Percentiles rank a stretch among this genome's conserved stretches.
These are phyloP conservation scores for Tilletiopsis washingtonensis DNA, from an alignment of 1,284 basidiomycete species.

Conservation along the genomic window DNA sequence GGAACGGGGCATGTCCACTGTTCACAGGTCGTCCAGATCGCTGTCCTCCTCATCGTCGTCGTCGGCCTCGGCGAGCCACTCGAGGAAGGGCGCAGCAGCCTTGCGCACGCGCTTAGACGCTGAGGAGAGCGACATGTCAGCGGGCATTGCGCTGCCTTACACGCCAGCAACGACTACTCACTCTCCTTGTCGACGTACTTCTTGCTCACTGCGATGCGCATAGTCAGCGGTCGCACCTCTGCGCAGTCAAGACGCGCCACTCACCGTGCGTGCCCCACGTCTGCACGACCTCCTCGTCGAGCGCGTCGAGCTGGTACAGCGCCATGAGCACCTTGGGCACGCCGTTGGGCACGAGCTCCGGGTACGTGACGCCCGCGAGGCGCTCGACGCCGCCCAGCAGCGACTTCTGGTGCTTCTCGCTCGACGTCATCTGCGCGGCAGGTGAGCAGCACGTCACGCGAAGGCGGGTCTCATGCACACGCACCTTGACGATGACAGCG, in stretches of 20 bases:
- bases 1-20: background rate
- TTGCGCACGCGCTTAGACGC: conserved; percentile 94
- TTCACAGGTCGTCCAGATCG: conserved; percentile 36
- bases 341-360: conserved; percentile 42
- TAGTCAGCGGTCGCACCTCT: too few species aligned
- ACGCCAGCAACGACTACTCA: too few species aligned
- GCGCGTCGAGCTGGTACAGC: conserved; percentile 82
- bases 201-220: too few species aligned
- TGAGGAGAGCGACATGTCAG: too few species aligned
- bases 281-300: conserved; percentile 82
- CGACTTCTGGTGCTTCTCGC: conserved; percentile 90
- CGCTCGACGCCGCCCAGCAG: conserved; percentile 58
- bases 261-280: conserved; percentile 96
- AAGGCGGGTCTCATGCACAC: conserved; percentile 51
- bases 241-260: too few species aligned
- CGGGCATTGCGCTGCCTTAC: too few species aligned
- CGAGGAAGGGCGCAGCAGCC: conserved; percentile 85
- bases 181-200: conserved; percentile 91
- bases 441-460: background rate
- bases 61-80: conserved; percentile 45
- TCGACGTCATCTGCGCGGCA: conserved; percentile 50
- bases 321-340: conserved; percentile 91
- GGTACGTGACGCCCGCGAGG: conserved; percentile 37
- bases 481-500: conserved; percentile 63
- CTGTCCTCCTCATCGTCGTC: conserved; percentile 36